Evolutionary conservation across 352 stramenopile genomes (phyloP), one percentile per base, ranked within the genome.

Genomic region (Pilasporangium apinafurcum): DNA sequence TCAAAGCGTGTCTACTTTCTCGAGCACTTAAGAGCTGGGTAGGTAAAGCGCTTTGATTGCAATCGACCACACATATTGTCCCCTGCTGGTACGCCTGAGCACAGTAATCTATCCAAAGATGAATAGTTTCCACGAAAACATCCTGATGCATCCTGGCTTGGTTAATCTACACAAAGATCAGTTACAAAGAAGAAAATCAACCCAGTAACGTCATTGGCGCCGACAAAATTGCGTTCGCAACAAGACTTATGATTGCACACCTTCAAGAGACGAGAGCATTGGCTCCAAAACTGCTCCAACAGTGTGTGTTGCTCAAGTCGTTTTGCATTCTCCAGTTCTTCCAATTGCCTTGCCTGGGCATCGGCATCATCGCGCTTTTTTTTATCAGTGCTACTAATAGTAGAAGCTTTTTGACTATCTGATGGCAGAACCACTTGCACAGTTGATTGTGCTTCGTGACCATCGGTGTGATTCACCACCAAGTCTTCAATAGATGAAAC

Each of bases 101-200:
- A 20, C 59, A 56, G 21, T 48, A 21, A 25, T 79, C 60, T 21
- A 79, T 58, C 17, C 48, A 56, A 25, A 75, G 48, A 21, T 79
- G 66, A 25, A 75, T 29, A 3, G 58, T 24, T 37, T 79, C 66
- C 2, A 64, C 36, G 3, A 70, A 9, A 0, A 70, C 63, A 25
- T 73, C 66, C 22, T n/a, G 14, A 16, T 75, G 61, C 14, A 75
- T 32, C 17, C 43, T 55, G 37, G 24, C 25, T 33, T 25, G 57
- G 2, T 70, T 52, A 22, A 79, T 45, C 38, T 62, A 34, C 18
- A 33, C n/a, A n/a, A n/a, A n/a, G n/a, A n/a, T n/a, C n/a, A n/a
- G n/a, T n/a, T n/a, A n/a, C n/a, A n/a, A n/a, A n/a, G n/a, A n/a
- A n/a, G n/a, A n/a, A n/a, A n/a, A n/a, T n/a, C n/a, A n/a, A n/a